Evolutionary conservation across 306 rosid species (phyloP), one percentile per base, ranked within the genome.

Genomic region (Gynostemma pentaphyllum): DNA sequence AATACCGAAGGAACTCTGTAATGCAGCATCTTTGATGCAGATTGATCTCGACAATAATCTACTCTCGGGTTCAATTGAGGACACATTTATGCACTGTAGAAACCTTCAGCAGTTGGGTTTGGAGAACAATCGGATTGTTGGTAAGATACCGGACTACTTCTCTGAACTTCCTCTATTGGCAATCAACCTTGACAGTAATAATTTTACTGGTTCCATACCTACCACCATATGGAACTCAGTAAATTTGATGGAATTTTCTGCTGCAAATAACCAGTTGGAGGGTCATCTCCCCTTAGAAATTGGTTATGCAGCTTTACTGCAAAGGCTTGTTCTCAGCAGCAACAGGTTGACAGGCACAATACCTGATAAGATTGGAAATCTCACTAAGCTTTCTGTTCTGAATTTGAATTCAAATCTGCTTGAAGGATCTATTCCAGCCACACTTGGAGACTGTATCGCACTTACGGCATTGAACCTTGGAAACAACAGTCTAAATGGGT

Each of bases 381-480:
- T 94, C 71, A 44, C 73, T n/a, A 27, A 30, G 39, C 90, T 94
- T 7, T 86, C 97, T 4, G 89, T 86, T 68, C 69, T 94, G 18
- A 82, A 84, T 53, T 74, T 94, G 81, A 86, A 88, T 64, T 89
- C 90, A 5, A 94, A 94, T 74, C 69, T 79, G 68, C 85, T 94
- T 51, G 81, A 73, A 76, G 99, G 99, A 48, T 69, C 29, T 46
- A 88, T 94, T 64, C 97, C 99, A 8, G 16, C 30, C 0, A 85
- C 75, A 75, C 77, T 94, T 48, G 87, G 91, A 50, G 72, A 70
- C 39, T 94, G 99, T 79, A 52, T 12, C 37, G 78, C 78, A 2
- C 85, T 94, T 27, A 84, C 95, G 26, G 86, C 97, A 18, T 65
- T 94, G 65, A 97, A 94, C 79, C 82, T 94, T 50, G 99, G 99